These are phyloP conservation scores for Trichoderma erinaceum DNA, from an alignment of 495 filamentous ascomycete genomes.

Conservation along the genomic window DNA sequence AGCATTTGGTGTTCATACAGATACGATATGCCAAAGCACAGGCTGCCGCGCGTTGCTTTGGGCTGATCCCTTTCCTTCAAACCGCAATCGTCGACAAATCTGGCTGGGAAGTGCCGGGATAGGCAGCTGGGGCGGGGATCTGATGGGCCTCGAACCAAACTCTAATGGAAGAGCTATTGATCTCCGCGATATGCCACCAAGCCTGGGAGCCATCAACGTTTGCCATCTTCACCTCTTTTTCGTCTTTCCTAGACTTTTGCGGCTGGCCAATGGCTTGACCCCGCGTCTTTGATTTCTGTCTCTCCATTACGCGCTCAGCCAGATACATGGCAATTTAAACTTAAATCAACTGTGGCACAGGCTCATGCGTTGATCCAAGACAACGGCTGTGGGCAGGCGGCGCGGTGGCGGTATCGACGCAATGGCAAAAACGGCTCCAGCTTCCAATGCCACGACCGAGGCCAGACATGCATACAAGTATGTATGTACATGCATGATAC, in stretches of 20 bases:
- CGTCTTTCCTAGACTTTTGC: not conserved
- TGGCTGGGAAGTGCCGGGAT: not conserved
- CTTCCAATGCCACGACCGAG: not conserved
- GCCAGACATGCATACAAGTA: not conserved
- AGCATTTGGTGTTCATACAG: too few relatives aligned
- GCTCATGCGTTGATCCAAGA: not conserved
- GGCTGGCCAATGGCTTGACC: not conserved
- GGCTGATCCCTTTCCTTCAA: not conserved
- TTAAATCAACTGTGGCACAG: not conserved
- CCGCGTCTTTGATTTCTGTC: not conserved
- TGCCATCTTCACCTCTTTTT: not conserved
- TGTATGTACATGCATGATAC: not conserved
- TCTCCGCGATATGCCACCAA: not conserved
- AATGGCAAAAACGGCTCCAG: not conserved
- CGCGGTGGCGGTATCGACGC: not conserved
- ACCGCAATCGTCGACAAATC: not conserved
- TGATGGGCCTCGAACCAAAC: slow-evolving; percentile 2
- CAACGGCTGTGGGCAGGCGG: not conserved
- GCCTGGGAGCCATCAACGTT: not conserved
- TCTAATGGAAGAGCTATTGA: not conserved
- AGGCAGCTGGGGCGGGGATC: not conserved
- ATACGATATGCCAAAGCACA: too few relatives aligned
- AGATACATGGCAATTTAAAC: not conserved
- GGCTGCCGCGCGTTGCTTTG: not conserved
- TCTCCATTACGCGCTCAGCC: not conserved